Evolutionary conservation across 1,139 yeast species (phyloP), one percentile per base, ranked within the genome.

Genomic region (Debaryomyces fabryi): DNA sequence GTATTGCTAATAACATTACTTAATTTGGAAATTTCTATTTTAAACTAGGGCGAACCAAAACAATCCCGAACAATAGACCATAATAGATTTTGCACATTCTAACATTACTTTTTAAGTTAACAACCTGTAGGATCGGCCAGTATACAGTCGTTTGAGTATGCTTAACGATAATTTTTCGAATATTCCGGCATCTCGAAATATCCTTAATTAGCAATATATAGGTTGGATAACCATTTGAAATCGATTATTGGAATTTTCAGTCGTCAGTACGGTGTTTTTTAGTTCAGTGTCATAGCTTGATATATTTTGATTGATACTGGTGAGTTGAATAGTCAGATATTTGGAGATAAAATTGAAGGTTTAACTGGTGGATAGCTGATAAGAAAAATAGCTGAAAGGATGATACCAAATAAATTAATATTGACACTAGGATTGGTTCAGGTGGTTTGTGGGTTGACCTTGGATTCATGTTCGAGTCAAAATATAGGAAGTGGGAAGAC

Each of bases 381-480:
- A 9, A 35, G 38, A 33, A 15, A 32, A 16, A 25, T 10, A 30
- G 30, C 6, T 33, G 21, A 34, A 23, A 23, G 15, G 20, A 38
- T 44, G 34, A n/a, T 24, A 15, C n/a, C 32, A n/a, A 21, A 27
- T 9, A 39, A 25, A 30, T 39, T 44, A 38, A 32, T 42, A 18
- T 33, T 21, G 18, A 29, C 34, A 23, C 10, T 30, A 20, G 35
- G 18, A 15, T 30, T 18, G 24, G 1, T 39, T 13, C 39, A 13
- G 20, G 34, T 30, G 36, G 38, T 33, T 0, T 23, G 3, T 8
- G 51, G 50, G 6, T 48, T 65, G 38, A 46, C 56, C 2, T 52
- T 64, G 33, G 59, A 64, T 39, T 59, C 72, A 39, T 84, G 89
- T 58, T 78, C 88, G 3, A 56, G 67, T 12, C 54, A 65, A 25